Percentiles rank a stretch among this genome's conserved stretches.
phyloP scores from a whole-genome alignment of 2,329 filamentous ascomycete species.

The Atkinsonella hypoxylon region DNA sequence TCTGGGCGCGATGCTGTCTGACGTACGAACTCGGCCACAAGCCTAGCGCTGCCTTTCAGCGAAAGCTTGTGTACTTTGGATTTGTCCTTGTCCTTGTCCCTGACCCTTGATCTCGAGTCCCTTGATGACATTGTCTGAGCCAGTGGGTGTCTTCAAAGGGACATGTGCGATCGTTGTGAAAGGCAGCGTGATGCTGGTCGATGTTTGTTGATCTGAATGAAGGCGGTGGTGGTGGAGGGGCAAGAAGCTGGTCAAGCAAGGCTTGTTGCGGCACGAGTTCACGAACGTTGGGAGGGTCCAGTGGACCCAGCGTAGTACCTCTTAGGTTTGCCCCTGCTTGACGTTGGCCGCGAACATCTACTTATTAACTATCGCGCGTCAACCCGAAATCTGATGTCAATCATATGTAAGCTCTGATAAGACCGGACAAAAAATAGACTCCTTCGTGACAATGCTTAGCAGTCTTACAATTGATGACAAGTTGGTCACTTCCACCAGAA shows the following conservation, averaged over 20 bases:
- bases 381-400: too few species aligned
- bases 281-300: neutral
- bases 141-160: neutral
- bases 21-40: slow-evolving; percentile 82
- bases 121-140: slow-evolving; percentile 18
- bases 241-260: neutral
- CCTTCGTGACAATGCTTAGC: too few species aligned
- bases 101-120: slow-evolving; percentile 15
- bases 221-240: neutral
- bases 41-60: slow-evolving; percentile 70
- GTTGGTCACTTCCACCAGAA: too few species aligned
- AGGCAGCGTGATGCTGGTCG: too few species aligned
- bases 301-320: neutral
- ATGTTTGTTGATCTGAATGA: too few species aligned
- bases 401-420: too few species aligned
- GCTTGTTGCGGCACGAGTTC: neutral
- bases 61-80: slow-evolving; percentile 93
- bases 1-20: neutral
- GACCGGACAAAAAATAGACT: too few species aligned
- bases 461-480: too few species aligned
- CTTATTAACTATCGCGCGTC: too few species aligned
- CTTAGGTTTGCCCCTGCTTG: too few species aligned
- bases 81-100: slow-evolving; percentile 46
- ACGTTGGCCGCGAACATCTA: too few species aligned
- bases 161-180: neutral